Evolutionary conservation across 2,329 filamentous ascomycete genomes (phyloP).

Genomic region (Coniochaeta ligniaria): DNA sequence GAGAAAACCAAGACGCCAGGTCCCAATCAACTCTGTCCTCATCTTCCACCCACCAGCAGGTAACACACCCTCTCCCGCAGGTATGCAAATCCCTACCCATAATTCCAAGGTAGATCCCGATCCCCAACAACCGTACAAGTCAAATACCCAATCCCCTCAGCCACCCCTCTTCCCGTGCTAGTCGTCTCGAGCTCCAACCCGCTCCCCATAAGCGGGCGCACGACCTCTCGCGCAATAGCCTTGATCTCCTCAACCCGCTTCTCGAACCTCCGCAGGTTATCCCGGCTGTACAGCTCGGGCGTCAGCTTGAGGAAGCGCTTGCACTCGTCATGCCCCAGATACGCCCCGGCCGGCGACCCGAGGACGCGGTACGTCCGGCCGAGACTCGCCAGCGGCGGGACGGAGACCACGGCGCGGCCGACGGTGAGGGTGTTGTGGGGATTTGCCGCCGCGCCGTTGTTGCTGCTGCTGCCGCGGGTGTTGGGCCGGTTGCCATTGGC

Average conservation of each 20-base stretch:
- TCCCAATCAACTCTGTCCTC: background rate
- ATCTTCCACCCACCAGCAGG: background rate
- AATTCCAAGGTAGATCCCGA: conserved; percentile 43
- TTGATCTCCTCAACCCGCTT: conserved; percentile 85
- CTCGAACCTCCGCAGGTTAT: conserved; percentile 82
- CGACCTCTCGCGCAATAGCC: conserved; percentile 70
- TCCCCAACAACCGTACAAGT: conserved; percentile 43
- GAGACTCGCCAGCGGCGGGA: conserved; percentile 46
- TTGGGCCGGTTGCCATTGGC: conserved; percentile 5
- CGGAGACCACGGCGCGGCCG: conserved; percentile 21
- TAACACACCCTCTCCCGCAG: background rate
- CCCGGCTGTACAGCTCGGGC: conserved; percentile 75
- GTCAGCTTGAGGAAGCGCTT: conserved; percentile 83
- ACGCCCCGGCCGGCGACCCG: conserved; percentile 55
- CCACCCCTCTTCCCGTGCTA: conserved; percentile 15
- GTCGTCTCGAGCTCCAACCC: conserved; percentile 60
- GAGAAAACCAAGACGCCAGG: conserved; percentile 1
- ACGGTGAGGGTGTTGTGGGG: conserved; percentile 18
- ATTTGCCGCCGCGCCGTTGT: background rate
- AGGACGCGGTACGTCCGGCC: conserved; percentile 74
- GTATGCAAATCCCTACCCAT: conserved; percentile 11
- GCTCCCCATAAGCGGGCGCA: conserved; percentile 79
- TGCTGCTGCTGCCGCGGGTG: conserved; percentile 12
- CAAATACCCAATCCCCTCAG: conserved; percentile 37
- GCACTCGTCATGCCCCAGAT: conserved; percentile 78